phyloP scores from a whole-genome alignment of 2,329 filamentous ascomycete genomes.

The Cercospora citrullina region DNA sequence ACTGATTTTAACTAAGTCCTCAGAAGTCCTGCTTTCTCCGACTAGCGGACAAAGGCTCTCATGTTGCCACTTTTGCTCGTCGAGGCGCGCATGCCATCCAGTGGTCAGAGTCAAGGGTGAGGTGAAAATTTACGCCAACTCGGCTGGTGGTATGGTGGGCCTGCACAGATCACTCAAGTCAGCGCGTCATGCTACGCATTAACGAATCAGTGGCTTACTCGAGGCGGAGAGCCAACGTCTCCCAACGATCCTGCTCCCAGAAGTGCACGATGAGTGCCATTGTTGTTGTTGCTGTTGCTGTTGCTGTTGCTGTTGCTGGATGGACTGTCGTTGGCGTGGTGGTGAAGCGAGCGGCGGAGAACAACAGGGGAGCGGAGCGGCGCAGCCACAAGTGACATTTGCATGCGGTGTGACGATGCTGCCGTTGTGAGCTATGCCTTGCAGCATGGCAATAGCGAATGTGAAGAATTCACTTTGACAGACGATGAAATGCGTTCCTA shows the following conservation, averaged over 20 bases:
- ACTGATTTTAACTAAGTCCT: background rate
- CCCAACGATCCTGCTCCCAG: background rate
- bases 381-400: background rate
- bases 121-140: background rate
- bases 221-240: background rate
- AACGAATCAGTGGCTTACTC: background rate
- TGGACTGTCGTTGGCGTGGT: background rate
- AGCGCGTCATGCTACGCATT: background rate
- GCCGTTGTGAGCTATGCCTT: background rate
- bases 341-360: background rate
- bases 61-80: background rate
- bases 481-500: background rate
- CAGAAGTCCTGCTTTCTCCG: background rate
- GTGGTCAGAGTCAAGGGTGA: background rate
- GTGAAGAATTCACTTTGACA: background rate
- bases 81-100: background rate
- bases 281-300: background rate
- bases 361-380: background rate
- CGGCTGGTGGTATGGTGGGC: background rate
- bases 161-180: background rate
- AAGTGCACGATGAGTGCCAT: background rate
- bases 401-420: background rate
- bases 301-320: background rate
- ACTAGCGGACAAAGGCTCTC: background rate
- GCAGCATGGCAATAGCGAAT: background rate